phyloP scores from a whole-genome alignment of 176 grass and related monocot genomes.

The Bothriochloa decipiens region DNA sequence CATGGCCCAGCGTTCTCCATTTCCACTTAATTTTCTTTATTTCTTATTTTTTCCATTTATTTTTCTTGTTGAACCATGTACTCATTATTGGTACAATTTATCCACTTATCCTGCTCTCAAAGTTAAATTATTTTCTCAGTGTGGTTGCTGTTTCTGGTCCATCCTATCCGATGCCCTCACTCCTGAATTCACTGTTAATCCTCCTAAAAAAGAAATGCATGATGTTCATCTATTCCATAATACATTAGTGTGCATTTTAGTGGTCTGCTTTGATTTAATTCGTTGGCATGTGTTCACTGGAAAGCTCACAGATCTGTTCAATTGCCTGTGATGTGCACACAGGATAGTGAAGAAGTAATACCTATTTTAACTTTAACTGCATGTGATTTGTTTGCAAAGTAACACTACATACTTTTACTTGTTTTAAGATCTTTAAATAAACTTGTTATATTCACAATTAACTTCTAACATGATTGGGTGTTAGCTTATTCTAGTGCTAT shows the following conservation, averaged over 20 bases:
- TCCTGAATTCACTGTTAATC: not conserved
- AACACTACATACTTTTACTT: not conserved
- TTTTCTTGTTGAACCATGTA: not conserved
- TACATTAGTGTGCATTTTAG: slow-evolving; percentile 13
- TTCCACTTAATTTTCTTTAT: slow-evolving; percentile 4
- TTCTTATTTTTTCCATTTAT: not conserved
- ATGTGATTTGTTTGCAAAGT: not conserved
- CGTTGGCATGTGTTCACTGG: not conserved
- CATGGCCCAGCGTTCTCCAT: not conserved
- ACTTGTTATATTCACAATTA: not conserved
- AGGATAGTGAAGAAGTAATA: slow-evolving; percentile 1
- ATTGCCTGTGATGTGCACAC: not conserved
- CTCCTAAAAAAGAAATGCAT: not conserved
- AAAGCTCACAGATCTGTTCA: slow-evolving; percentile 15
- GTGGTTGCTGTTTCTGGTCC: not conserved
- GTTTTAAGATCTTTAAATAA: slow-evolving; percentile 2
- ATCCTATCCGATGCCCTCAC: slow-evolving; percentile 4
- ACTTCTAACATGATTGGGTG: slow-evolving; percentile 5
- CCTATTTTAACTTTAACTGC: slow-evolving; percentile 12
- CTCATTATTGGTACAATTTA: not conserved
- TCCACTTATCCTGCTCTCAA: not conserved
- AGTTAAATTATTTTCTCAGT: not conserved
- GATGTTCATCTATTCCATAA: not conserved
- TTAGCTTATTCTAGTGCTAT: slow-evolving; percentile 12
- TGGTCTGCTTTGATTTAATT: slow-evolving; percentile 13